A percentile compares a stretch with the other conserved stretches of the same genome.
These are phyloP conservation scores for Moricandia arvensis DNA, from an alignment of 345 rosid genomes.

Conservation along the genomic window DNA sequence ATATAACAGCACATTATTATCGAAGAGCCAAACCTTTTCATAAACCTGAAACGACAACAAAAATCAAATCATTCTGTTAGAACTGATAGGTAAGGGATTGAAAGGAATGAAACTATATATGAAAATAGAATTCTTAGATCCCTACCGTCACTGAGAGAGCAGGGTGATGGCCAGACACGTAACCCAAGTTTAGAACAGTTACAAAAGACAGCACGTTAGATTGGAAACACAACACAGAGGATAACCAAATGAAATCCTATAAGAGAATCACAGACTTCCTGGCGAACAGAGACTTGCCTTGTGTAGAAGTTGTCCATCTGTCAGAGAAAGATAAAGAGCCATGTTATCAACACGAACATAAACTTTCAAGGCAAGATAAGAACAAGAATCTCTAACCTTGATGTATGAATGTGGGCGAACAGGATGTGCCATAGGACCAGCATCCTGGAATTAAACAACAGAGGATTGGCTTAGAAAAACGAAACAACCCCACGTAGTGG, in stretches of 20 bases:
- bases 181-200: conserved; percentile 29
- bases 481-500: background rate
- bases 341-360: conserved; percentile 22
- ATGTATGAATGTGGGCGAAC: conserved; percentile 98
- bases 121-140: conserved; percentile 16
- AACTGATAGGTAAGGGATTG: background rate
- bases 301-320: conserved; percentile 99
- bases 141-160: conserved; percentile 78
- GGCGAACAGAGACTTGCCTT: conserved; percentile 54
- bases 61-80: conserved; percentile 27
- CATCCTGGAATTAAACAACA: conserved; percentile 55
- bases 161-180: conserved; percentile 36
- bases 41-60: conserved; percentile 63
- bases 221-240: conserved; percentile 6
- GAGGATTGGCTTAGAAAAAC: background rate
- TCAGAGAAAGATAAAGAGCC: conserved; percentile 24
- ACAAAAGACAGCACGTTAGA: conserved; percentile 35
- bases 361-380: background rate
- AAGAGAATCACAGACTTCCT: conserved; percentile 1
- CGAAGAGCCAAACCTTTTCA: conserved; percentile 68
- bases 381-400: conserved; percentile 54
- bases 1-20: background rate
- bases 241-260: background rate
- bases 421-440: conserved; percentile 99
- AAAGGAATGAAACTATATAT: background rate